Evolutionary conservation across 2,329 filamentous ascomycete genomes (phyloP).

Genomic region (Mariannaea elegans): DNA sequence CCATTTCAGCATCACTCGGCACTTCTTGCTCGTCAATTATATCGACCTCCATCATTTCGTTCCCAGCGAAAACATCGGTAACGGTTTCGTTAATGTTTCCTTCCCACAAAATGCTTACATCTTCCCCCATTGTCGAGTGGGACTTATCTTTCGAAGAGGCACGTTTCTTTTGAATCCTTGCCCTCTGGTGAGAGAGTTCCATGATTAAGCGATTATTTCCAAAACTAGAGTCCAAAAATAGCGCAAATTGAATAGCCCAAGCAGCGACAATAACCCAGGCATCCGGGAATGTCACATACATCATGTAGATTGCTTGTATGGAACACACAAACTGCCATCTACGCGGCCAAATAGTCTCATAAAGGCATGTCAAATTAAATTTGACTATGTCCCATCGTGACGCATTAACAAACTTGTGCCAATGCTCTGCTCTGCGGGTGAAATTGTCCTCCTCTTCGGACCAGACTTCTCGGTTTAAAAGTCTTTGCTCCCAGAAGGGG

Average conservation of each 20-base stretch:
- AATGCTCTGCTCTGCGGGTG: not conserved
- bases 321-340: conserved; percentile 4
- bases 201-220: not conserved
- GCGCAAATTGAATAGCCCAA: not conserved
- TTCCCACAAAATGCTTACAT: no score
- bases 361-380: not conserved
- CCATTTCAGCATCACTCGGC: no score
- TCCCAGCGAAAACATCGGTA: no score
- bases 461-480: not conserved
- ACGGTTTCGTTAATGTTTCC: no score
- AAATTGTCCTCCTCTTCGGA: not conserved
- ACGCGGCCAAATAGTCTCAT: not conserved
- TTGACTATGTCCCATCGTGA: conserved; percentile 1
- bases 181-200: not conserved
- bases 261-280: not conserved
- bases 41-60: no score
- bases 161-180: not conserved
- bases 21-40: no score
- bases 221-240: not conserved
- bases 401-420: conserved; percentile 1
- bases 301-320: not conserved
- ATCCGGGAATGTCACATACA: not conserved
- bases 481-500: not conserved
- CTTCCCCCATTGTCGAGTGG: not conserved
- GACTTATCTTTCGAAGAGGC: not conserved